Percentiles rank a stretch among this genome's conserved stretches.
phyloP scores from a whole-genome alignment of 306 rosid species.

The Echinosophora koreensis region DNA sequence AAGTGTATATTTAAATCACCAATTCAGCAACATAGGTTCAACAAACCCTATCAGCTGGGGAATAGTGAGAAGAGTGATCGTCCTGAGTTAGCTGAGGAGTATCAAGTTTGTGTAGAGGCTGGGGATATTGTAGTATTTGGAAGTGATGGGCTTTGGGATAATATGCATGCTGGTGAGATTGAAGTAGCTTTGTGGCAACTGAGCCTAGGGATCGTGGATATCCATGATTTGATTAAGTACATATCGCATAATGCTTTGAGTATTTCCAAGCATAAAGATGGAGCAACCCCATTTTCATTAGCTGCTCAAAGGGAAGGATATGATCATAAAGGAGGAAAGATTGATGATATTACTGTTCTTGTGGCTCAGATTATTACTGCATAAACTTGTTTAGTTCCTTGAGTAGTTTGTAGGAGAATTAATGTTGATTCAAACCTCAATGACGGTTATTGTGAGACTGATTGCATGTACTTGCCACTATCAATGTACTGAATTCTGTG shows the following conservation, averaged over 20 bases:
- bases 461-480: too few relatives aligned
- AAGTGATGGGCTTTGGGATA: conserved; percentile 19
- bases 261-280: not conserved
- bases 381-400: too few relatives aligned
- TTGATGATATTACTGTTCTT: not conserved
- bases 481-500: too few relatives aligned
- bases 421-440: too few relatives aligned
- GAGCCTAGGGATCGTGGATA: not conserved
- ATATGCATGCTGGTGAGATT: not conserved
- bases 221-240: not conserved
- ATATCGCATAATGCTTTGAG: not conserved
- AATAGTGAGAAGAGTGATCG: not conserved
- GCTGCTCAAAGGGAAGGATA: not conserved
- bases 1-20: not conserved
- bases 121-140: not conserved
- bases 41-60: not conserved
- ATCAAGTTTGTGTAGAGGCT: not conserved
- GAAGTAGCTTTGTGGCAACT: not conserved
- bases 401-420: too few relatives aligned
- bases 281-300: not conserved
- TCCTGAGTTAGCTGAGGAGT: not conserved
- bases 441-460: too few relatives aligned
- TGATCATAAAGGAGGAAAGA: not conserved
- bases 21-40: not conserved
- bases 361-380: not conserved